Base-by-base conservation (phyloP, 139 green algal genomes). In the Volvox africanus region DNA sequence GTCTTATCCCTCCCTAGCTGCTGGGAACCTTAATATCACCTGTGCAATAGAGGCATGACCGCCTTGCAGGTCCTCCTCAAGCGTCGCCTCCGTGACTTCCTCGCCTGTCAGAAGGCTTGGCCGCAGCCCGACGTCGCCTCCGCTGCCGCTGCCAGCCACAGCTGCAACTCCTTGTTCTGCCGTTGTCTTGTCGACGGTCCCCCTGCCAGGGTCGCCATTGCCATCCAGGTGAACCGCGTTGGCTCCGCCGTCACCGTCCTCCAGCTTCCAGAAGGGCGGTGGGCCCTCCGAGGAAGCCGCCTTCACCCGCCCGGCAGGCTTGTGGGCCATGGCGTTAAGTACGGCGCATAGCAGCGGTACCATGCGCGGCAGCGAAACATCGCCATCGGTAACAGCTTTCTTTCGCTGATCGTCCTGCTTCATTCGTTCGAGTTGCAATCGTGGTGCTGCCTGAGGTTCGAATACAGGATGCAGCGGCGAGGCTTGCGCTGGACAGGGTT, bases 1-100 rank as follows among this genome's bases (percentile, higher is more conserved):
- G 5, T 55, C 44, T 55, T 9, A 55, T 55, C 44, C 44, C 44
- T 55, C 44, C 44, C 44, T 55, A 9, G 44, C 44, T 55, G 44
- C 44, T 55, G 44, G 44, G 44, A 55, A 55, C 44, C 44, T 55
- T 55, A 5, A 55, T 55, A 55, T 17, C 28, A 82, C 81, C 82
- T 97, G 93, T 2, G 96, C 91, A 24, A 97, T 97, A 22, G 93
- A 94, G 21, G 94, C 95, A 37, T 94, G 92, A 6, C 84, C 78
- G n/a, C 69, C 84, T 61, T 94, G 71, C 19, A 91, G 33, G 36
- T 92, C 91, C 30, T 93, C 86, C 17, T 88, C 91, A 13, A 97
- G 35, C 50, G 95, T 92, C 17, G 87, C 87, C 62, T 91, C 91
- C 61, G 87, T 93, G 28, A 93, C 81, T 44, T 93, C 91, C 12